phyloP scores from a whole-genome alignment of 2,329 filamentous ascomycete species.

The Venturia oleaginea region DNA sequence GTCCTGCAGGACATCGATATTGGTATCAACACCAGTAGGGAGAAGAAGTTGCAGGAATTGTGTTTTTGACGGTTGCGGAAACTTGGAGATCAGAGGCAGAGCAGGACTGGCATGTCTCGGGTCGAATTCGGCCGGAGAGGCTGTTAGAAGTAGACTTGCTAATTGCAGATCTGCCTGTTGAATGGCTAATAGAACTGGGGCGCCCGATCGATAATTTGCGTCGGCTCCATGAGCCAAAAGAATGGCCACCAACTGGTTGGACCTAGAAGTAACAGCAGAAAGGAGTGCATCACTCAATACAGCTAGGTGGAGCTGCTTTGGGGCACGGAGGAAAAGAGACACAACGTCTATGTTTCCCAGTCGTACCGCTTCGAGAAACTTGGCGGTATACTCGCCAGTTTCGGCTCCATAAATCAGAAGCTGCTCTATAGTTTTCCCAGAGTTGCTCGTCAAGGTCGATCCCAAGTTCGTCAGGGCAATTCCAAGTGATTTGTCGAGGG shows the following conservation, averaged over 20 bases:
- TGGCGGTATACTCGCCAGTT: background rate
- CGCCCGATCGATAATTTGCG: background rate
- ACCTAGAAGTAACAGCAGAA: background rate
- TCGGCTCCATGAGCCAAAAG: conserved; percentile 6
- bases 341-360: background rate
- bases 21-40: background rate
- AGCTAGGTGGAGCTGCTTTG: background rate
- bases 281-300: background rate
- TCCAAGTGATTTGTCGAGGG: conserved; percentile 3
- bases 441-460: background rate
- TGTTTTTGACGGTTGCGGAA: background rate
- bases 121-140: background rate
- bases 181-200: background rate
- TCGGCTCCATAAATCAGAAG: background rate
- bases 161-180: background rate
- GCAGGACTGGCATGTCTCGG: background rate
- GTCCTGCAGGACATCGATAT: background rate
- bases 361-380: background rate
- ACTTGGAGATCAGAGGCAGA: background rate
- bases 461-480: background rate
- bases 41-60: conserved; percentile 1
- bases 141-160: background rate
- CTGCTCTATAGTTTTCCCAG: background rate
- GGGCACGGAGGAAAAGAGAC: background rate
- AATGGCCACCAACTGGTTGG: background rate